Percentiles rank a stretch among this genome's conserved stretches.
These are phyloP conservation scores for Diplotaxis tenuifolia DNA, from an alignment of 345 rosid genomes.

Conservation along the genomic window DNA sequence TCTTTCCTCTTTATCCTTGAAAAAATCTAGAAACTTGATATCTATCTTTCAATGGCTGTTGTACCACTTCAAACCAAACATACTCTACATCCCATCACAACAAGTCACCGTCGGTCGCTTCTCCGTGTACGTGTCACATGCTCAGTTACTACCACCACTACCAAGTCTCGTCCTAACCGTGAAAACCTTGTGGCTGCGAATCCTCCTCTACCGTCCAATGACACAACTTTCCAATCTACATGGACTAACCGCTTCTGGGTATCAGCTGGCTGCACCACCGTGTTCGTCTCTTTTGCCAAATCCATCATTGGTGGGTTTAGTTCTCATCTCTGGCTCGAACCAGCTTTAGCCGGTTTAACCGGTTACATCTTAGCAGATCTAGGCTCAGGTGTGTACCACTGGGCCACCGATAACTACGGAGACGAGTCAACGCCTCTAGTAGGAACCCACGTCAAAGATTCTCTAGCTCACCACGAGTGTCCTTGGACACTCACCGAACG, in stretches of 20 bases:
- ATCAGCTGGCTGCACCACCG: conserved; percentile 61
- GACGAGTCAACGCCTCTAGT: conserved; percentile 65
- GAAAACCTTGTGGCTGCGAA: conserved; percentile 23
- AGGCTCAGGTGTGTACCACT: conserved; percentile 86
- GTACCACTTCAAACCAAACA: conserved; percentile 46
- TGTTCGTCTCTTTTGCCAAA: conserved; percentile 58
- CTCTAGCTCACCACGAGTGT: conserved; percentile 87
- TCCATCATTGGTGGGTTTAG: conserved; percentile 44
- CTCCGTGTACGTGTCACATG: conserved; percentile 20
- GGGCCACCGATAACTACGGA: conserved; percentile 93
- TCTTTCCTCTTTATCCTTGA: background rate
- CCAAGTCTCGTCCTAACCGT: conserved; percentile 37
- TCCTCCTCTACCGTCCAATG: conserved; percentile 43
- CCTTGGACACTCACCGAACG: conserved; percentile 87
- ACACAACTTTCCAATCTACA: conserved; percentile 57
- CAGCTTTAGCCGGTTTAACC: conserved; percentile 58
- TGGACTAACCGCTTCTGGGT: conserved; percentile 76
- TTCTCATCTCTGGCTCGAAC: conserved; percentile 55
- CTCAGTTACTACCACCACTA: conserved; percentile 45
- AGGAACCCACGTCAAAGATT: conserved; percentile 82
- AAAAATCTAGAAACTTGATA: background rate
- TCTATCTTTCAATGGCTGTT: conserved; percentile 42
- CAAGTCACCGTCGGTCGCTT: conserved; percentile 6
- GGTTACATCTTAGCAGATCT: conserved; percentile 83
- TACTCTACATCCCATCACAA: conserved; percentile 23